phyloP scores from a whole-genome alignment of 2,329 filamentous ascomycete genomes.

The Trichoderma endophyticum region DNA sequence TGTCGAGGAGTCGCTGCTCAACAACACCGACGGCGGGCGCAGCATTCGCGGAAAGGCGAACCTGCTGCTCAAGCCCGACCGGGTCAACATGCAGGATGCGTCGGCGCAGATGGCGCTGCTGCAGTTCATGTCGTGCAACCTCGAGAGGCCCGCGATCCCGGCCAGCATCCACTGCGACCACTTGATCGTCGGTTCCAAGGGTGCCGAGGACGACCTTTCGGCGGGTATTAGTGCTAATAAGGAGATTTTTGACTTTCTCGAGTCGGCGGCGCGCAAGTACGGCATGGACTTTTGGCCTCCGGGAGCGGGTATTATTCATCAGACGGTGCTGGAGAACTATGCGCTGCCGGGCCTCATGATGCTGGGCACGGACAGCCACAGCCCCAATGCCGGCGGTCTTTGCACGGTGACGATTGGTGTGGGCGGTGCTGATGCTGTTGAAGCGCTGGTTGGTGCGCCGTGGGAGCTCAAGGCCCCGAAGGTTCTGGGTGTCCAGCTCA shows the following conservation, averaged over 20 bases:
- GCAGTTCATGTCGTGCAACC: constrained; percentile 96
- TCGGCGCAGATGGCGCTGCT: constrained; percentile 97
- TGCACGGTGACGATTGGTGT: constrained; percentile 95
- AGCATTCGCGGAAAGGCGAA: constrained; percentile 85
- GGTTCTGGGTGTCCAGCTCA: constrained; percentile 79
- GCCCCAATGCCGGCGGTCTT: constrained; percentile 92
- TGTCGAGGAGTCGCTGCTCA: constrained; percentile 81
- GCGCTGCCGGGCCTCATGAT: constrained; percentile 97
- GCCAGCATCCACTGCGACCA: constrained; percentile 99
- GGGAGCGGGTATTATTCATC: constrained; percentile 92
- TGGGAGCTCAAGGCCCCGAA: constrained; percentile 98
- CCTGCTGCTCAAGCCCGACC: constrained; percentile 93
- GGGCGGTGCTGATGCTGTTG: constrained; percentile 93
- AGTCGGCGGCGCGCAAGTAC: constrained; percentile 86
- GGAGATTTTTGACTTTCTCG: constrained; percentile 96
- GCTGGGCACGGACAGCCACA: constrained; percentile 96
- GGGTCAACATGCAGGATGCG: constrained; percentile 98
- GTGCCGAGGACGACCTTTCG: constrained; percentile 80
- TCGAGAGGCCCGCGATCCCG: constrained; percentile 85
- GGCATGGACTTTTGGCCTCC: constrained; percentile 96
- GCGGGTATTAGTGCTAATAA: constrained; percentile 87
- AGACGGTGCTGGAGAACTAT: constrained; percentile 97
- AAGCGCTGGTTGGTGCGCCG: constrained; percentile 90
- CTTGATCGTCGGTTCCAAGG: constrained; percentile 93
- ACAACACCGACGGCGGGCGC: constrained; percentile 76